Evolutionary conservation across 2,329 filamentous ascomycete genomes (phyloP), one percentile per base, ranked within the genome.

Genomic region (Cadophora gregata): DNA sequence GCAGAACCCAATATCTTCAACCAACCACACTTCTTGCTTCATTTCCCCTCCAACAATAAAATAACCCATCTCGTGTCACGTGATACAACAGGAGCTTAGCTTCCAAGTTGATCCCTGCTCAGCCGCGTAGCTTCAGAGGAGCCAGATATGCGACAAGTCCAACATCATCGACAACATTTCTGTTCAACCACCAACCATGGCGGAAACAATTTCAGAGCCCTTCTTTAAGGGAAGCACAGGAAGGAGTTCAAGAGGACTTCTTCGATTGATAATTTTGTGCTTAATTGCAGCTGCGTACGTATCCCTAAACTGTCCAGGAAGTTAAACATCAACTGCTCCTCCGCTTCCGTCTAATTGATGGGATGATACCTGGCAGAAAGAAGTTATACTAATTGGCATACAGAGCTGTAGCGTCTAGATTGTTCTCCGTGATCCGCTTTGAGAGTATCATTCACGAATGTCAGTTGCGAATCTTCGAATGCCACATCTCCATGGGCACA

Each of bases 391-490:
- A 16, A 38, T 14, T 38, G 16, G 19, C 21, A 21, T 36, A 33
- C 25, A 63, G 60, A 55, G 60, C 60, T 14, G 60, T 63, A 21
- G 48, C 60, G 4, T 63, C 60, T 24, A 50, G 60, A 27, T 55
- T 63, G 31, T 63, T 63, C 38, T 51, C 45, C 27, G 60, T 63
- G 33, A 14, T 76, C 95, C 92, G 92, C 74, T 99, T 99, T 79
- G 96, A 99, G 83, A 97, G 93, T 83, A 99, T 99, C 78, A 99
- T 99, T 77, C 96, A 99, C 86, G 96, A 99, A 86, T 99, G 96
- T 97, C 79, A 81, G 93, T 90, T 70, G 64, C 59, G 48, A 62
- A 67, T 62, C 66, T 67, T 72, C 64, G 31, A 63, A 60, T 51
- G 31, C 42, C 48, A 55, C 58, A 68, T 59, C 66, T 67, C 66